A percentile compares a stretch with the other conserved stretches of the same genome.
Conservation (phyloP, 169 alveolate genomes). For the Plasmodium gonderi region DNA sequence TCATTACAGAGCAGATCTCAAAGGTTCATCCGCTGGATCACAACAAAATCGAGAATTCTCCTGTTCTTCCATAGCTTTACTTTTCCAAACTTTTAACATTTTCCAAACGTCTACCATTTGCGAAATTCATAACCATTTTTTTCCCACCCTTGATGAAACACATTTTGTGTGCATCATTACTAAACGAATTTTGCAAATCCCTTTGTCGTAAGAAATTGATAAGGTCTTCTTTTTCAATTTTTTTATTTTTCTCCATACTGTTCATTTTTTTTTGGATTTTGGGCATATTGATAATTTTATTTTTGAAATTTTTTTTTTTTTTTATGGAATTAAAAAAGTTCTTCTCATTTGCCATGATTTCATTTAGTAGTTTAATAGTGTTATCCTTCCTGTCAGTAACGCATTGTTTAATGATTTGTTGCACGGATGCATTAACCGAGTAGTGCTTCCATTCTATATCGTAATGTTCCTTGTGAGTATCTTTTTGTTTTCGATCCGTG, state of each 20-base stretch:
- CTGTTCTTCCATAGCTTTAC: too few species aligned
- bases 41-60: too few species aligned
- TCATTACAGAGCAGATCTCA: too few species aligned
- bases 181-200: neutral
- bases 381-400: neutral
- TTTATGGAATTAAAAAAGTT: slow-evolving; percentile 1
- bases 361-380: neutral
- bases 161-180: neutral
- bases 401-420: neutral
- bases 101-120: neutral
- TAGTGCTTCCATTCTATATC: neutral
- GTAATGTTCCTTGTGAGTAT: neutral
- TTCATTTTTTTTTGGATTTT: neutral
- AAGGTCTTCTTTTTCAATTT: slow-evolving; percentile 1
- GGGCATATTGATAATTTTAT: neutral
- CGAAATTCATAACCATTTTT: neutral
- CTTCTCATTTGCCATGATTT: neutral
- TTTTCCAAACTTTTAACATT: too few species aligned
- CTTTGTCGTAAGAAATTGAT: slow-evolving; percentile 11
- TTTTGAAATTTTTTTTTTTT: neutral
- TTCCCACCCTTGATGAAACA: neutral
- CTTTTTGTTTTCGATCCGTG: neutral
- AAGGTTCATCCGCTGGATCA: too few species aligned
- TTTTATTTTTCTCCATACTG: neutral
- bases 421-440: neutral